Conservation (phyloP, 805 yeast species). For the Komagataella populi region DNA sequence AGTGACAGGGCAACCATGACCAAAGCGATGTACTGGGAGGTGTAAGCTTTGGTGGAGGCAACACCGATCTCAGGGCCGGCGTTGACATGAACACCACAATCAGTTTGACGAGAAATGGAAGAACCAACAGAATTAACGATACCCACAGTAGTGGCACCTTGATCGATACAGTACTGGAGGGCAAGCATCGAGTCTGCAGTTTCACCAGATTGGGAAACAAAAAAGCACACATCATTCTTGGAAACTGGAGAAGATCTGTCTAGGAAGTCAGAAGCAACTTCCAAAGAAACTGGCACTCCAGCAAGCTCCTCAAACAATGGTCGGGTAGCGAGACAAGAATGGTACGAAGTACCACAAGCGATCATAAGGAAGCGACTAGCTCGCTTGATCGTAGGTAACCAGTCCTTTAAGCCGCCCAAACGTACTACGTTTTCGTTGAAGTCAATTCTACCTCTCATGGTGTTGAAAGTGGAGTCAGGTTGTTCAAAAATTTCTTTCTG, state of each 20-base stretch:
- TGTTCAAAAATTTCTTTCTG: slow-evolving; percentile 98
- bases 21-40: slow-evolving; percentile 93
- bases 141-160: slow-evolving; percentile 96
- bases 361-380: slow-evolving; percentile 94
- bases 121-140: slow-evolving; percentile 97
- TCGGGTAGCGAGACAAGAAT: slow-evolving; percentile 95
- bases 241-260: slow-evolving; percentile 95
- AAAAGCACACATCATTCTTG: slow-evolving; percentile 94
- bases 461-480: slow-evolving; percentile 95
- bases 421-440: slow-evolving; percentile 66
- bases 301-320: slow-evolving; percentile 93
- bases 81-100: slow-evolving; percentile 98
- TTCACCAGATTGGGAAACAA: slow-evolving; percentile 98
- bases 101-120: slow-evolving; percentile 89
- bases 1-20: slow-evolving; percentile 95
- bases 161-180: slow-evolving; percentile 85
- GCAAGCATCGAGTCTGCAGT: slow-evolving; percentile 97
- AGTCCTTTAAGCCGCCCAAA: slow-evolving; percentile 81
- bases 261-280: slow-evolving; percentile 86
- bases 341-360: slow-evolving; percentile 99
- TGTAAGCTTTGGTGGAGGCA: slow-evolving; percentile 97
- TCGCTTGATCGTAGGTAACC: slow-evolving; percentile 80
- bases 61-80: slow-evolving; percentile 99
- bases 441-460: slow-evolving; percentile 98
- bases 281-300: slow-evolving; percentile 87